Evolutionary conservation across 148 eudicot species (phyloP), one percentile per base, ranked within the genome.

Genomic region (Tetragonia tetragonoides): DNA sequence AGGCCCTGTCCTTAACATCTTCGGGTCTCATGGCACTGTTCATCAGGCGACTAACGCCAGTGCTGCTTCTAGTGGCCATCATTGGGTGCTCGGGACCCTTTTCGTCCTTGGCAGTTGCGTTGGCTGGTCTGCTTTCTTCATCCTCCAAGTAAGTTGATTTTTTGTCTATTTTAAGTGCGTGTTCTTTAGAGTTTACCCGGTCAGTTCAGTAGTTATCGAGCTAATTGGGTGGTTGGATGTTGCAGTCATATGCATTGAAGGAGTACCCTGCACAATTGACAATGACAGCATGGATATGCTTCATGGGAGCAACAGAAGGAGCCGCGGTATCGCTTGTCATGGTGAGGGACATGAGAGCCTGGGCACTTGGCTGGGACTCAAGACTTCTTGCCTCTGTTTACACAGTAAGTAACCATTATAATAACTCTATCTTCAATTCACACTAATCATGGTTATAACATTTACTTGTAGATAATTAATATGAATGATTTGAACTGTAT

Each of bases 311-410:
- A 7, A 63, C 83, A 20, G 82, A 80, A 77, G 88, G 90, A 41
- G 81, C 84, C 0, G 92, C 80, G 3, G 83, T 89, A 6, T 71
- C 92, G 11, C 80, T 89, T 7, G 85, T 75, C 9, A 57, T 83
- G 24, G 88, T 85, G 7, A 82, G 86, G 21, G 85, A 83, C 77
- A 81, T 83, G 77, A 85, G 78, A 61, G 86, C 84, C 20, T 89
- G 92, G 92, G 77, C 81, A 0, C 83, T 89, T 53, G 92, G 92
- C 20, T 89, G 86, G 87, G 88, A 89, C 66, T 87, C 90, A 20
- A 77, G 87, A 71, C 90, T 89, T 44, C 88, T 89, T 56, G 90
- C 90, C 78, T 75, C 89, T 42, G 81, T 78, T 73, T 89, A 87
- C 79, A 57, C 92, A 23, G 92, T 89, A 81, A 81, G 71, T 40